Percentiles rank a stretch among this genome's conserved stretches.
Evolutionary conservation across 2,329 filamentous ascomycete genomes (phyloP).

Genomic region (Penicillium italicum): DNA sequence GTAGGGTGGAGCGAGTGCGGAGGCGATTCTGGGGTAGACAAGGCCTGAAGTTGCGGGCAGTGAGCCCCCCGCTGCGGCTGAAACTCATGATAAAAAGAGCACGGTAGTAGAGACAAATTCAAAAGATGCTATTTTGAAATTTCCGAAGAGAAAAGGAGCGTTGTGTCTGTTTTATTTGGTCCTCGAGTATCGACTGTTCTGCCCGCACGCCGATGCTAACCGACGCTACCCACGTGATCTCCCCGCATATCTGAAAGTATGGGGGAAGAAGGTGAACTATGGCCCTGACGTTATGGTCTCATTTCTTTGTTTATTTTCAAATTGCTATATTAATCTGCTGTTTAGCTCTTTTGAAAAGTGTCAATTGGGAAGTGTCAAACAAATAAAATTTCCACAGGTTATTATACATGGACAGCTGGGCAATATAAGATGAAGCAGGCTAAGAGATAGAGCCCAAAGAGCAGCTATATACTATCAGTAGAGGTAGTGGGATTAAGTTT

Average conservation of each 20-base stretch:
- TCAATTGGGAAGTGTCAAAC: not conserved
- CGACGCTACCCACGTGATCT: constrained; percentile 23
- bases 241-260: constrained; percentile 15
- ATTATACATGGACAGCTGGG: not conserved
- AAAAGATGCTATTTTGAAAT: not conserved
- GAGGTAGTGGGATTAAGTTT: not conserved
- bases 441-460: not conserved
- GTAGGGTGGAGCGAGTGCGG: constrained; percentile 24
- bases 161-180: constrained; percentile 18
- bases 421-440: not conserved
- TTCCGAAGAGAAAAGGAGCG: constrained; percentile 6
- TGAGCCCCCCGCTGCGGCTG: constrained; percentile 29
- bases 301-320: not conserved
- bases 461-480: not conserved
- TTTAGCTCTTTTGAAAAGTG: not conserved
- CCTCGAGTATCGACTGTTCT: constrained; percentile 4
- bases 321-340: not conserved
- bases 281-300: not conserved
- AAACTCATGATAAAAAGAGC: constrained; percentile 27
- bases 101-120: not conserved
- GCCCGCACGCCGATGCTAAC: constrained; percentile 23
- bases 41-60: constrained; percentile 28
- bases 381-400: not conserved
- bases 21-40: constrained; percentile 27
- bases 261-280: not conserved